These are phyloP conservation scores for Kitagawia praeruptora DNA, from an alignment of 129 eudicot species.

Conservation along the genomic window DNA sequence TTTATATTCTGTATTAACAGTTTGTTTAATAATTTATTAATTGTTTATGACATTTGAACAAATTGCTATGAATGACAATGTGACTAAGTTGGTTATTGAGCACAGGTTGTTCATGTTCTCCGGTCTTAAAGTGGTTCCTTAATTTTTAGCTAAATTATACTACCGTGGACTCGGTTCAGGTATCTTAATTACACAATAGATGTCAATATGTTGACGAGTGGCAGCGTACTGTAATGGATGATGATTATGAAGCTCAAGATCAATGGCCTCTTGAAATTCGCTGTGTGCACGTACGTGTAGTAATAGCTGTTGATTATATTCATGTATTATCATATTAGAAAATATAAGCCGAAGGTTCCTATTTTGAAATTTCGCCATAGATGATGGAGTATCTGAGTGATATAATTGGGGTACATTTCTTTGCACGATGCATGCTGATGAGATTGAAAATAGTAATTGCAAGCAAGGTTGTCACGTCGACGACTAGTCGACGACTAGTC, in stretches of 20 bases:
- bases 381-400: background rate
- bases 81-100: slow-evolving; percentile 1
- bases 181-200: slow-evolving; percentile 93
- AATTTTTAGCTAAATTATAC: slow-evolving; percentile 58
- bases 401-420: background rate
- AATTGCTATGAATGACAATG: background rate
- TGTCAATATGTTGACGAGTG: slow-evolving; percentile 87
- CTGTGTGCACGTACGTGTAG: slow-evolving; percentile 64
- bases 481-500: no score
- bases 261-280: slow-evolving; percentile 91
- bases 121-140: slow-evolving; percentile 75
- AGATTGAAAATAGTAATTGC: background rate
- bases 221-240: slow-evolving; percentile 72
- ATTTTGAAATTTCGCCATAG: background rate
- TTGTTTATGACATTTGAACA: background rate
- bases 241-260: slow-evolving; percentile 87
- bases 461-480: no score
- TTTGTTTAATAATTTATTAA: background rate
- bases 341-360: background rate
- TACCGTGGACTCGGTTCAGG: slow-evolving; percentile 90
- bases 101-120: slow-evolving; percentile 66
- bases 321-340: slow-evolving; percentile 38
- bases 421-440: background rate
- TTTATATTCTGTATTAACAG: no score
- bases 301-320: slow-evolving; percentile 81